Percentiles rank a stretch among this genome's conserved stretches.
Conservation (phyloP, 2,329 filamentous ascomycete species). For the Xylariales sp. region DNA sequence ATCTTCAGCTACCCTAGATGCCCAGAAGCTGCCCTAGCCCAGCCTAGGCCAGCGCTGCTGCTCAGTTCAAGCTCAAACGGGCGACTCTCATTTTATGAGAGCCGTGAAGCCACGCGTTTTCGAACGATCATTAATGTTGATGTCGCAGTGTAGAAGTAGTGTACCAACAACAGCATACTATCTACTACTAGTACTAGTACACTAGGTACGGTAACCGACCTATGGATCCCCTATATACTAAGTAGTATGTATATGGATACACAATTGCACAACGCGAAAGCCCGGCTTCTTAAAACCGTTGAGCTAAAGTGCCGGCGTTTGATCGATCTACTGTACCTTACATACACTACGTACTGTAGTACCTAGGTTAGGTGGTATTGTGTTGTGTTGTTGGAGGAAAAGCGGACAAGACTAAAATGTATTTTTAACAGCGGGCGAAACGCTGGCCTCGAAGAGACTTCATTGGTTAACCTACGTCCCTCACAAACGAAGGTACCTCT, state of each 20-base stretch:
- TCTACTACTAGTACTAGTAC: background rate
- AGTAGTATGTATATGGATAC: too few relatives aligned
- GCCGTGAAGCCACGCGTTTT: background rate
- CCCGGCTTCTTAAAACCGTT: background rate
- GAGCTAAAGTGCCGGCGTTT: too few relatives aligned
- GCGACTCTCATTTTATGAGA: conserved; percentile 4
- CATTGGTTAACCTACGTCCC: background rate
- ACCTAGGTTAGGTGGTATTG: background rate
- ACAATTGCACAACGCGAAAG: background rate
- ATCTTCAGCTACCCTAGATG: too few relatives aligned
- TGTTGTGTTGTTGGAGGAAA: background rate
- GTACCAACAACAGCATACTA: background rate
- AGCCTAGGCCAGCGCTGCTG: background rate
- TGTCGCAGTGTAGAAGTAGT: too few relatives aligned
- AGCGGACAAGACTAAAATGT: conserved; percentile 6
- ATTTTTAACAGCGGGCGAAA: conserved; percentile 28
- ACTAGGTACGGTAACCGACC: too few relatives aligned
- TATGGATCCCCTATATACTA: too few relatives aligned
- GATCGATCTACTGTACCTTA: too few relatives aligned
- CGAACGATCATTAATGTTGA: background rate
- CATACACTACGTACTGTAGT: too few relatives aligned
- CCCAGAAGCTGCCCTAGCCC: conserved; percentile 8
- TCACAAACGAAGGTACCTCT: background rate
- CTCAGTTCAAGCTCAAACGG: conserved; percentile 3
- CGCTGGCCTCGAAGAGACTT: conserved; percentile 9